Percentiles rank a stretch among this genome's conserved stretches.
Conservation (phyloP, 2,329 filamentous ascomycete species). For the Pezizomycotina sp. region DNA sequence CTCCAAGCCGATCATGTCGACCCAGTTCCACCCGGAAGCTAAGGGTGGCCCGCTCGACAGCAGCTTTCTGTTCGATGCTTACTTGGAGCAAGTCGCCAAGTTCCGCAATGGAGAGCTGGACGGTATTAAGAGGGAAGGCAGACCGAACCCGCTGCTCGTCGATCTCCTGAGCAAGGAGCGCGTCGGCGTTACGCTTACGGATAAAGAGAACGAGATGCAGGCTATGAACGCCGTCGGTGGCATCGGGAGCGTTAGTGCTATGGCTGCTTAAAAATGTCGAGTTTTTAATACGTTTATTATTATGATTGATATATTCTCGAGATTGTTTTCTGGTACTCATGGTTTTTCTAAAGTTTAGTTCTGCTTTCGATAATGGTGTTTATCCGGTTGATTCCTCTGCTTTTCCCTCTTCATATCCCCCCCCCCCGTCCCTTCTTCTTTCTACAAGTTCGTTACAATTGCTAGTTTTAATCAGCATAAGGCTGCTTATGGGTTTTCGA, state of each 20-base stretch:
- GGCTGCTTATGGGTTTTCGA: too few species aligned
- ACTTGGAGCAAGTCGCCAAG: conserved; percentile 71
- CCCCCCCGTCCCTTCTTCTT: too few species aligned
- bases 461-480: too few species aligned
- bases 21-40: conserved; percentile 96
- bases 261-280: too few species aligned
- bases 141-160: conserved; percentile 70
- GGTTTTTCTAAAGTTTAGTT: too few species aligned
- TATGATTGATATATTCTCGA: too few species aligned
- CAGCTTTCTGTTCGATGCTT: conserved; percentile 90
- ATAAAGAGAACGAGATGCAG: conserved; percentile 38
- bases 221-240: conserved; percentile 27
- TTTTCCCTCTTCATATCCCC: too few species aligned
- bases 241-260: conserved; percentile 6
- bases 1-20: conserved; percentile 90
- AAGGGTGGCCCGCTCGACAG: conserved; percentile 95
- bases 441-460: too few species aligned
- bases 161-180: conserved; percentile 88
- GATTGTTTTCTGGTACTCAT: too few species aligned
- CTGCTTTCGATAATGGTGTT: too few species aligned
- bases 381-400: too few species aligned
- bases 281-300: too few species aligned
- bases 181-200: conserved; percentile 63
- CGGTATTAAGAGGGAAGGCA: conserved; percentile 54
- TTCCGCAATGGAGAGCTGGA: conserved; percentile 35